These are phyloP conservation scores for Pythium insidiosum DNA, from an alignment of 352 stramenopile species.

Conservation along the genomic window DNA sequence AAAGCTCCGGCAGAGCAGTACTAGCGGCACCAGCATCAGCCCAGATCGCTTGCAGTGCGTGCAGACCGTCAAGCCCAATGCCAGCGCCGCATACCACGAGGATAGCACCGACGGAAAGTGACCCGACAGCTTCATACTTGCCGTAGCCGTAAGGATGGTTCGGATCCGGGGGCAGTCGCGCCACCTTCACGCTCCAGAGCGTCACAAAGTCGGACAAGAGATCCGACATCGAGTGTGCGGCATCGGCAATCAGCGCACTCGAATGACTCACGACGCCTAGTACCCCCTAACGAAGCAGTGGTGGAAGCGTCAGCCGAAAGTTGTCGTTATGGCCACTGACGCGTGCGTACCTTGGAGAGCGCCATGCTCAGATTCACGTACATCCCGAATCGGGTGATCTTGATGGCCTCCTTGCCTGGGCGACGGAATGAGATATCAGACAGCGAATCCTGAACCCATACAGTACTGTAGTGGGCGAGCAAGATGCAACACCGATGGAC, in stretches of 20 bases:
- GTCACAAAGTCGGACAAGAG: constrained; percentile 96
- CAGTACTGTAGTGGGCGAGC: too few relatives aligned
- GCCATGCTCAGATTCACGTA: constrained; percentile 91
- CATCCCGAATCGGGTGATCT: constrained; percentile 90
- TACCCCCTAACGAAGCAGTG: constrained; percentile 32
- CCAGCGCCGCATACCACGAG: constrained; percentile 62
- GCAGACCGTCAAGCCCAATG: constrained; percentile 68
- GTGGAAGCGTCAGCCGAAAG: too few relatives aligned
- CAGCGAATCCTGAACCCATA: too few relatives aligned
- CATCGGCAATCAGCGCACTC: constrained; percentile 92
- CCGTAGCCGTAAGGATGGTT: constrained; percentile 89
- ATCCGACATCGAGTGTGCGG: constrained; percentile 94
- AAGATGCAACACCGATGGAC: too few relatives aligned
- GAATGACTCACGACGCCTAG: constrained; percentile 78
- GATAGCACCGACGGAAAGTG: constrained; percentile 80
- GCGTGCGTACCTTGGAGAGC: constrained; percentile 67
- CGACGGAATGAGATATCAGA: too few relatives aligned
- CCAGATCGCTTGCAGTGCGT: constrained; percentile 68
- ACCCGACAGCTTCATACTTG: constrained; percentile 86
- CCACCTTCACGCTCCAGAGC: constrained; percentile 89
- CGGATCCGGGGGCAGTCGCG: constrained; percentile 89
- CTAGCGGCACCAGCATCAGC: constrained; percentile 11
- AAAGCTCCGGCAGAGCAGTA: constrained; percentile 22
- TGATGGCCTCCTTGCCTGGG: constrained; percentile 55
- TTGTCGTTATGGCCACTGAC: neutral